These are phyloP conservation scores for Candida sp. DNA, from an alignment of 1,139 yeast species.

Conservation along the genomic window DNA sequence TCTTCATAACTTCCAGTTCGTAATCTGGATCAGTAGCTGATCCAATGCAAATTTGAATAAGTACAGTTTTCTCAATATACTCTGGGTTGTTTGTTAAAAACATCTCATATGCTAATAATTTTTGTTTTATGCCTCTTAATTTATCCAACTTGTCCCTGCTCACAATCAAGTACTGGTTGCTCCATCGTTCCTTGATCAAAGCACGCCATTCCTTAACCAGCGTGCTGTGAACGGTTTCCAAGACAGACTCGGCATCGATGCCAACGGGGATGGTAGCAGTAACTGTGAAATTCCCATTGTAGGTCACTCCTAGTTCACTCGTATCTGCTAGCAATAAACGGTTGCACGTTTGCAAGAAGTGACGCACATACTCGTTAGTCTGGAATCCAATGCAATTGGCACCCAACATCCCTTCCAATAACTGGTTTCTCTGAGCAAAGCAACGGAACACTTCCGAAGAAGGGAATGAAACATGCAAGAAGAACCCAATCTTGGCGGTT, in stretches of 20 bases:
- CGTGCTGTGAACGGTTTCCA: slow-evolving; percentile 47
- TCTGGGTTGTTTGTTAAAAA: slow-evolving; percentile 76
- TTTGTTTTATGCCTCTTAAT: slow-evolving; percentile 88
- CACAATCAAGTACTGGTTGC: slow-evolving; percentile 69
- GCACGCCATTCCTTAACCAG: slow-evolving; percentile 72
- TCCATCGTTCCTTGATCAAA: slow-evolving; percentile 82
- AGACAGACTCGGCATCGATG: slow-evolving; percentile 71
- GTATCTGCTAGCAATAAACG: slow-evolving; percentile 84
- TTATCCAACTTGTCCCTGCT: slow-evolving; percentile 90
- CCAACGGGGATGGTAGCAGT: slow-evolving; percentile 85
- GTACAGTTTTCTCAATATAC: slow-evolving; percentile 67
- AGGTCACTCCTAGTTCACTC: slow-evolving; percentile 72
- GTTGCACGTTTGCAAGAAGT: slow-evolving; percentile 90
- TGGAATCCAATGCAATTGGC: slow-evolving; percentile 91
- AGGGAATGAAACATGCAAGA: slow-evolving; percentile 94
- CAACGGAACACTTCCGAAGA: slow-evolving; percentile 96
- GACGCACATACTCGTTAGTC: slow-evolving; percentile 91
- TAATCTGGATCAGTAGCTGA: slow-evolving; percentile 54
- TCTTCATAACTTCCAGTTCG: slow-evolving; percentile 74
- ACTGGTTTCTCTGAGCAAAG: slow-evolving; percentile 80
- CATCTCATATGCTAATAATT: slow-evolving; percentile 83
- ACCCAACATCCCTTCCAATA: slow-evolving; percentile 86
- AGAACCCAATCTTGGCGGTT: slow-evolving; percentile 87
- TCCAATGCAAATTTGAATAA: slow-evolving; percentile 81
- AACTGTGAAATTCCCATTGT: slow-evolving; percentile 66